Percentiles rank a stretch among this genome's conserved stretches.
phyloP scores from a whole-genome alignment of 2,329 filamentous ascomycete species.

The Cercospora sp. region DNA sequence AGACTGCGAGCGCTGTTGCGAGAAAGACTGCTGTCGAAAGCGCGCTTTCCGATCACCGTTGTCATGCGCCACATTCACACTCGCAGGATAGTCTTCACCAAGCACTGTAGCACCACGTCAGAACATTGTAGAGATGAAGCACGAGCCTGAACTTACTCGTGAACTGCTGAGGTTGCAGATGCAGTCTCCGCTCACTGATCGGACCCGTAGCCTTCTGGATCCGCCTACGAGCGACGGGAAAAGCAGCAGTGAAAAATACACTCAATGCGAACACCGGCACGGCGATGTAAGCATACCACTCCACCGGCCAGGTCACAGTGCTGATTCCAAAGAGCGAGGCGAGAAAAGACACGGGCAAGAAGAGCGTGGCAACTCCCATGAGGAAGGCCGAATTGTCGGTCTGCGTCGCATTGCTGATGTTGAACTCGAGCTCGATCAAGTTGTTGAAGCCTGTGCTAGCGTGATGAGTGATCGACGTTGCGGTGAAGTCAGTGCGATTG shows the following conservation, averaged over 20 bases:
- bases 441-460: constrained; percentile 38
- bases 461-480: constrained; percentile 3
- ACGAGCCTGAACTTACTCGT: constrained; percentile 22
- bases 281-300: constrained; percentile 39
- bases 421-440: constrained; percentile 44
- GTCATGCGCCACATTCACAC: constrained; percentile 26
- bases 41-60: constrained; percentile 15
- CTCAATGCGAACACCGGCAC: constrained; percentile 37
- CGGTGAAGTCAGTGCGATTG: not conserved
- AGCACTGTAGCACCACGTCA: constrained; percentile 26
- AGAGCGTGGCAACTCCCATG: constrained; percentile 39
- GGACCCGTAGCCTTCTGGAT: constrained; percentile 35
- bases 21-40: constrained; percentile 1
- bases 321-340: constrained; percentile 41
- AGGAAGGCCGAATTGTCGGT: constrained; percentile 40
- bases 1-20: constrained; percentile 3
- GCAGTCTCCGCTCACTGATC: constrained; percentile 29
- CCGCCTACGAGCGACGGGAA: constrained; percentile 32
- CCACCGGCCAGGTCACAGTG: constrained; percentile 35
- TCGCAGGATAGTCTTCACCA: constrained; percentile 38
- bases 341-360: constrained; percentile 40
- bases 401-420: constrained; percentile 41
- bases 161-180: constrained; percentile 34
- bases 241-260: constrained; percentile 33
- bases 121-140: not conserved